Evolutionary conservation across 352 stramenopile species (phyloP), one percentile per base, ranked within the genome.

Genomic region (Globisporangium orthogonon): DNA sequence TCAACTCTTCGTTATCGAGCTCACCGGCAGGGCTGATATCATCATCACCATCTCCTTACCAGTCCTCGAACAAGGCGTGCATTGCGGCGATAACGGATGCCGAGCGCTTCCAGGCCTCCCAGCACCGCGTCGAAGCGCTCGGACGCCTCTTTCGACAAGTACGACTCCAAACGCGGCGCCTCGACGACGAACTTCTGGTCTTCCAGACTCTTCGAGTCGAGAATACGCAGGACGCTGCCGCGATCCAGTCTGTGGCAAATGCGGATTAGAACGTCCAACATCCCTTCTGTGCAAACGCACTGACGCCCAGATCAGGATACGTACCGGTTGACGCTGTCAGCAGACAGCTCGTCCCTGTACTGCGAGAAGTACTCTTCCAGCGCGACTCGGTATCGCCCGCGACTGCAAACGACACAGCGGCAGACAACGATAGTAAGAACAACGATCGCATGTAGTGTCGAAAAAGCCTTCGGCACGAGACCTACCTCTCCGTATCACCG

Each of bases 191-290:
- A 60, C 41, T 74, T 66, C 23, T 92, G 76, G 61, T 95, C 86
- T 17, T 59, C 50, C 37, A 81, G 74, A 51, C 70, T 87, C 58
- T 94, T 95, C 1, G 86, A 95, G 59, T 95, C 86, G 11, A 95
- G 67, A 47, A 95, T 94, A 11, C 86, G 84, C 58, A 95, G 67
- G 31, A 95, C 78, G 54, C 85, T 95, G 7, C 85, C 85, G 39
- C 86, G 73, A 56, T 90, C 82, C 15, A 95, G 69, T 37, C 83
- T 92, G 23, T 28, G 28, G 6, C 45, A 40, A 23, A 40, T 40
- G 10, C 40, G 41, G 10, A 40, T 7, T 2, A 40, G 35, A 13
- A 11, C 35, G 10, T 11, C 14, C 35, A 40, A 40, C 6, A 40
- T 0, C n/a, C 3, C 50, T n/a, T 41, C 23, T 23, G 23, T 23